phyloP scores from a whole-genome alignment of 805 yeast genomes.

The Candida xiaguanensis region DNA sequence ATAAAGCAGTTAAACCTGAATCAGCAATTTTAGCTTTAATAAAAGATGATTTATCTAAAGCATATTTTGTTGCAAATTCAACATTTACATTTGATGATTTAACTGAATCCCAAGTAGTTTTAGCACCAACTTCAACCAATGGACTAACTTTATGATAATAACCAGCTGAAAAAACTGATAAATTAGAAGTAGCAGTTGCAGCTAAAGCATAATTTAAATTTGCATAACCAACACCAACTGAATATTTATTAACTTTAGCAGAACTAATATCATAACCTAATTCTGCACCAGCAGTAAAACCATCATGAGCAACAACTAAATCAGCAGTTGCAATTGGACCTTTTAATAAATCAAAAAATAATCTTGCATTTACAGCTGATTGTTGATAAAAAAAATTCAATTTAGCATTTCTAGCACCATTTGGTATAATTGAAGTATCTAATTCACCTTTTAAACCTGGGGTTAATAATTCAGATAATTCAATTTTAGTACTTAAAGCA shows the following conservation, averaged over 20 bases:
- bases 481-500: constrained; percentile 87
- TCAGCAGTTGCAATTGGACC: constrained; percentile 96
- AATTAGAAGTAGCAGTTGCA: constrained; percentile 78
- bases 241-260: constrained; percentile 90
- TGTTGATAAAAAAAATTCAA: constrained; percentile 88
- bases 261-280: constrained; percentile 92
- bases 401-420: constrained; percentile 80
- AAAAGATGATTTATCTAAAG: constrained; percentile 80
- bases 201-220: constrained; percentile 85
- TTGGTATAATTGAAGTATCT: constrained; percentile 82
- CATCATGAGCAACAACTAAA: constrained; percentile 91
- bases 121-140: constrained; percentile 94
- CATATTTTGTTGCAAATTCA: constrained; percentile 95
- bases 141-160: constrained; percentile 95
- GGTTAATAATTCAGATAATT: constrained; percentile 84
- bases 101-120: constrained; percentile 92
- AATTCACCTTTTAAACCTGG: constrained; percentile 94
- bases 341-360: constrained; percentile 90
- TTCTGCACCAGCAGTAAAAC: constrained; percentile 95
- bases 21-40: constrained; percentile 97
- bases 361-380: constrained; percentile 90
- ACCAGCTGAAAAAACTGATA: constrained; percentile 88
- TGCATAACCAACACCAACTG: constrained; percentile 90
- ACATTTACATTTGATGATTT: constrained; percentile 78
- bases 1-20: constrained; percentile 88